Evolutionary conservation across 371 early-diverging fungal genomes (phyloP).

Genomic region (Mucor ambiguus): DNA sequence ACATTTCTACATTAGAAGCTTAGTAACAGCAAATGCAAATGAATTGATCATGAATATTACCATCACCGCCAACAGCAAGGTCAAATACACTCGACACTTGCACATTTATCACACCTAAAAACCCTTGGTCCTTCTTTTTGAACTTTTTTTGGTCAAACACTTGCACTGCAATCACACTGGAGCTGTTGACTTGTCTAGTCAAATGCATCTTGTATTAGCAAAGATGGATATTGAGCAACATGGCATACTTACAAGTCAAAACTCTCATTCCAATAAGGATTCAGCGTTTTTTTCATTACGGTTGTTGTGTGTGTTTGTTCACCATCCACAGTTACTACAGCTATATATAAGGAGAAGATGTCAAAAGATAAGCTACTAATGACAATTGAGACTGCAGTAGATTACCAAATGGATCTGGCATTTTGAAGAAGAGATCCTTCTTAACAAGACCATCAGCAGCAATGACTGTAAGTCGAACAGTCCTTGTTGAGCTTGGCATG

Average conservation of each 20-base stretch:
- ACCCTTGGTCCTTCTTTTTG: constrained; percentile 94
- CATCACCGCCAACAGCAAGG: constrained; percentile 70
- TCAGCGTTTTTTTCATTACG: constrained; percentile 76
- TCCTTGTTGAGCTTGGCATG: constrained; percentile 29
- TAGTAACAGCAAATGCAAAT: neutral
- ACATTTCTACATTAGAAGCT: constrained; percentile 64
- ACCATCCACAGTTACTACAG: constrained; percentile 90
- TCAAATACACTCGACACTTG: constrained; percentile 85
- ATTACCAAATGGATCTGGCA: constrained; percentile 69
- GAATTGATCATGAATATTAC: constrained; percentile 34
- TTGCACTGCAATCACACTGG: constrained; percentile 89
- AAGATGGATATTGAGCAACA: neutral
- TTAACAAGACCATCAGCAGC: constrained; percentile 92
- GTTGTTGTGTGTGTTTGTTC: constrained; percentile 87
- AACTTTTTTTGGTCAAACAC: constrained; percentile 97
- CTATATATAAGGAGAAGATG: constrained; percentile 39
- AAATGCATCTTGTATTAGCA: neutral
- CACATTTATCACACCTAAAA: constrained; percentile 92
- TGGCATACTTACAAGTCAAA: constrained; percentile 60
- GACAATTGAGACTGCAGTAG: constrained; percentile 9
- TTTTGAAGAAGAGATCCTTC: constrained; percentile 79
- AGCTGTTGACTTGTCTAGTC: constrained; percentile 69
- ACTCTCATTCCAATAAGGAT: constrained; percentile 86
- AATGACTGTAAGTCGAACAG: constrained; percentile 68
- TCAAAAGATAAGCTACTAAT: neutral